Conservation (phyloP, 1,284 basidiomycete genomes). For the Sanghuangporus baumii region DNA sequence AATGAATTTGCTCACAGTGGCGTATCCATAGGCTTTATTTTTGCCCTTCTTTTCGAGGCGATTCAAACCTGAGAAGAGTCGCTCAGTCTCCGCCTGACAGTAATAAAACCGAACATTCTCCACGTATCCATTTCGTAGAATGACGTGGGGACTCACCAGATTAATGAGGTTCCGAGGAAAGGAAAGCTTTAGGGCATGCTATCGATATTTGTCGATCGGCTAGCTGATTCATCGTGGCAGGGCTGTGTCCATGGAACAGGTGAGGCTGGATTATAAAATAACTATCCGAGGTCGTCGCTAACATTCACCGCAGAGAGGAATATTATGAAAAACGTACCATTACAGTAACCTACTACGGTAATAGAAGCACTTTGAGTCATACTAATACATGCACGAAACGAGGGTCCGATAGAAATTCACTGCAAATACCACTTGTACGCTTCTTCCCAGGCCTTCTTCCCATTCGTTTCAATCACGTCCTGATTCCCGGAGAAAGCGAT, state of each 20-base stretch:
- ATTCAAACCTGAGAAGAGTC: no score
- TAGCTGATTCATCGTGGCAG: no score
- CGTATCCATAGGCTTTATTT: no score
- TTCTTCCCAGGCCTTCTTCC: constrained; percentile 62
- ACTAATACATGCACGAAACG: background rate
- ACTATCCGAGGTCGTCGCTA: no score
- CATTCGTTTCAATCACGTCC: constrained; percentile 59
- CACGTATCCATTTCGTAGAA: background rate
- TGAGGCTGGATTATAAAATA: no score
- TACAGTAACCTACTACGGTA: no score
- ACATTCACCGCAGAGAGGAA: no score
- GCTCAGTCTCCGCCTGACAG: background rate
- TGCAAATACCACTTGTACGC: constrained; percentile 28
- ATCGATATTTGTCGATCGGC: no score
- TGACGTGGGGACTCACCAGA: no score
- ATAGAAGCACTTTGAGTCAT: background rate
- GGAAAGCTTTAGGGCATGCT: background rate
- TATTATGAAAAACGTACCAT: no score
- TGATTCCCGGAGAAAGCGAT: background rate
- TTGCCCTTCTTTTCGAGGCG: no score
- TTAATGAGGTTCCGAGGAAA: background rate
- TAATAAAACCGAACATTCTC: background rate
- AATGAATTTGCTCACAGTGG: background rate
- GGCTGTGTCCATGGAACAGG: no score
- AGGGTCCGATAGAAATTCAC: background rate